Percentiles rank a stretch among this genome's conserved stretches.
phyloP scores from a whole-genome alignment of 345 rosid species.

The Populus alba region DNA sequence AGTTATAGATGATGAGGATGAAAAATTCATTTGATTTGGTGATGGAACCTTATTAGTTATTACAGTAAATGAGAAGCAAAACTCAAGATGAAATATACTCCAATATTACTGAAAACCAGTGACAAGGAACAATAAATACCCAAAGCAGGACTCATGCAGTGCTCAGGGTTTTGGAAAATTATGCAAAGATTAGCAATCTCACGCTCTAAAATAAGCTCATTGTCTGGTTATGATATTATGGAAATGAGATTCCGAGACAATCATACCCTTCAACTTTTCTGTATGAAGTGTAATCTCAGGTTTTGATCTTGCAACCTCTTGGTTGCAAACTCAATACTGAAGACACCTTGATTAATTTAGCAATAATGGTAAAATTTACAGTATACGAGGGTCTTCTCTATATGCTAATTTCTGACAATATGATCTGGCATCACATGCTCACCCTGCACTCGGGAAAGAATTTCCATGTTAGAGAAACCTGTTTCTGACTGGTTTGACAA shows the following conservation, averaged over 20 bases:
- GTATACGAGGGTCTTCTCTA: not conserved
- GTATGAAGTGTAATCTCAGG: not conserved
- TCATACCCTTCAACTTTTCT: not conserved
- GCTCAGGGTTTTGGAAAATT: not conserved
- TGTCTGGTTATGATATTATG: not conserved
- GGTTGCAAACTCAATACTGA: not conserved
- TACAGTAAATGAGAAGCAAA: not conserved
- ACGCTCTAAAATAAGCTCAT: not conserved
- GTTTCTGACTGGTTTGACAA: not conserved
- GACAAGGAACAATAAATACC: not conserved
- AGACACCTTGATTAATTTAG: not conserved
- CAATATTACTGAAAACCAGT: not conserved
- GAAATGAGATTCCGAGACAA: not conserved
- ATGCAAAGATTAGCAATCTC: not conserved
- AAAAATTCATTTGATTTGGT: not conserved
- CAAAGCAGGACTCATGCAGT: not conserved
- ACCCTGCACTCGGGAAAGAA: not conserved
- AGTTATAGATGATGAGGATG: not conserved
- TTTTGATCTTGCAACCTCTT: not conserved
- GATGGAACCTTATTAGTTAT: not conserved
- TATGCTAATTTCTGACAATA: not conserved
- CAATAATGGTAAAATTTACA: not conserved
- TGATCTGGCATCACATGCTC: not conserved
- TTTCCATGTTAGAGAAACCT: not conserved
- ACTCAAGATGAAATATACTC: not conserved